These are phyloP conservation scores for Dendrobium catenatum DNA, from an alignment of 106 monocot species.

Conservation along the genomic window DNA sequence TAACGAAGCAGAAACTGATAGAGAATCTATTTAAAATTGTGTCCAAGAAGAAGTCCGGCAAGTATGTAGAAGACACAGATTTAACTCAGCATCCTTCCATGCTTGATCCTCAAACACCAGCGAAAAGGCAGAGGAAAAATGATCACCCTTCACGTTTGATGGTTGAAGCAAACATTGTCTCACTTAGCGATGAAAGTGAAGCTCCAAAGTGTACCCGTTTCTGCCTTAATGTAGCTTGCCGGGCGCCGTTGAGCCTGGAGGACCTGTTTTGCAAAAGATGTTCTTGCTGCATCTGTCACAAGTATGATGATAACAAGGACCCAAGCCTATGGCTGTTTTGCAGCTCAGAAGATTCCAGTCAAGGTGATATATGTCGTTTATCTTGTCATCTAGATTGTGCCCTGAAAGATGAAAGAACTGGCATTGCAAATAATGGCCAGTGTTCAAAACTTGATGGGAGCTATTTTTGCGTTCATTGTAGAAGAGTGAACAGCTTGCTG, in stretches of 20 bases:
- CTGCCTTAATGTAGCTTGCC: constrained; percentile 60
- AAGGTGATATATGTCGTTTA: constrained; percentile 31
- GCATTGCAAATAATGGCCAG: constrained; percentile 22
- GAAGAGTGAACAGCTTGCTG: constrained; percentile 48
- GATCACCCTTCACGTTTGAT: constrained; percentile 60
- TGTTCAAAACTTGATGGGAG: constrained; percentile 34
- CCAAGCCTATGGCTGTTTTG: constrained; percentile 79
- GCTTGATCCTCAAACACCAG: constrained; percentile 25
- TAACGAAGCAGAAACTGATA: constrained; percentile 75
- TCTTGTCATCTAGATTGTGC: constrained; percentile 64
- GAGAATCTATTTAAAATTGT: constrained; percentile 64
- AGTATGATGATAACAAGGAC: constrained; percentile 78
- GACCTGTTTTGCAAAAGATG: constrained; percentile 60
- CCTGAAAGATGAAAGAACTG: constrained; percentile 42
- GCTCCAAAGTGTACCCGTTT: constrained; percentile 6
- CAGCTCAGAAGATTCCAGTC: constrained; percentile 26
- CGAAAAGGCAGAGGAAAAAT: constrained; percentile 72
- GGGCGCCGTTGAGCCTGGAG: constrained; percentile 25
- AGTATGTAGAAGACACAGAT: constrained; percentile 24
- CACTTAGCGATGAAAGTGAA: constrained; percentile 10
- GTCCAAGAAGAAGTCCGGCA: constrained; percentile 43
- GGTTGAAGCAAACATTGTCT: constrained; percentile 6
- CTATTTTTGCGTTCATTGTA: constrained; percentile 43
- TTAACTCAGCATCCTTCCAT: constrained; percentile 7
- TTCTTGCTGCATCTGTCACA: constrained; percentile 62